Evolutionary conservation across 495 filamentous ascomycete genomes (phyloP), one percentile per base, ranked within the genome.

Genomic region (Hypoxylon lienhwacheense): DNA sequence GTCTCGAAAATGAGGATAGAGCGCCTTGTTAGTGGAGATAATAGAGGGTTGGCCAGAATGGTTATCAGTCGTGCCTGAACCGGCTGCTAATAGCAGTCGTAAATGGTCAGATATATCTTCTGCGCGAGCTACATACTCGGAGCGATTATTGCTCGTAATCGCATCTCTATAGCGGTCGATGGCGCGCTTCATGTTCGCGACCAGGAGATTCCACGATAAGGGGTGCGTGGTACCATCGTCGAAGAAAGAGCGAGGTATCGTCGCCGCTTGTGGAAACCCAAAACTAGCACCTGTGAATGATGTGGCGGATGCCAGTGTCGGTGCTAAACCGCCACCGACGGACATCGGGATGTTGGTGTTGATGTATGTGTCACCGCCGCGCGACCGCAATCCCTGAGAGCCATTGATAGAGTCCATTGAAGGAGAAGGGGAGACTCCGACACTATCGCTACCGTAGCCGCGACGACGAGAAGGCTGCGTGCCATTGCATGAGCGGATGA

Each of bases 21-120:
- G 76, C 1, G 89, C 85, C 71, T 96, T 96, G 71, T 98, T 98
- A 5, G 90, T 91, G 5, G 90, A 93, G 45, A 98, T 98, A 66
- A 97, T 97, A n/a, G 93, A 97, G 21, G 95, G 93, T 55, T 96
- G 93, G 34, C 95, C 95, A 7, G 93, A 98, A 67, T 98, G 93
- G 61, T 97, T 97, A 67, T 98, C 93, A 1, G 93, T 98, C 2
- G 93, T 97, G 41, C 89, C 89, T 6, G 93, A 98, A 3, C 91
- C 93, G 39, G 95, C 95, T 22, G 90, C 89, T 32, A 98, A 81
- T n/a, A 98, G 79, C 63, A 97, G 80, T 31, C 93, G 87, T 32
- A 97, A 77, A 69, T 97, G 91, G 66, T 98, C 95, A 21, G 93
- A 97, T 42, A 98, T 96, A 65, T 97, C 91, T 71, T 98, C 95